A percentile compares a stretch with the other conserved stretches of the same genome.
Conservation (phyloP, 1,139 yeast species). For the Nakaseomyces bracarensis region DNA sequence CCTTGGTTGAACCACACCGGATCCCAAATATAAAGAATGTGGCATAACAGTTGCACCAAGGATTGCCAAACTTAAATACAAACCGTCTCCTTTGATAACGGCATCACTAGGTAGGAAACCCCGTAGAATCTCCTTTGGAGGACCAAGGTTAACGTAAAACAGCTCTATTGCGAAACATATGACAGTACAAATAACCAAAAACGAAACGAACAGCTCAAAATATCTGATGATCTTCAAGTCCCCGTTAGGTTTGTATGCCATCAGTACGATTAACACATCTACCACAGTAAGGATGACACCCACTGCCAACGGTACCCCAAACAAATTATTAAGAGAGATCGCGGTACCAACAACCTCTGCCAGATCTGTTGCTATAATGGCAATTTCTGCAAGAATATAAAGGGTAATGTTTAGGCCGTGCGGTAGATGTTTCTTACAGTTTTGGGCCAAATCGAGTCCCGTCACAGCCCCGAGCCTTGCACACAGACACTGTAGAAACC, state of each 20-base stretch:
- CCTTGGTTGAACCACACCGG: conserved; percentile 69
- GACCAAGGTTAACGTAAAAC: conserved; percentile 41
- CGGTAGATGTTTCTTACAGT: conserved; percentile 60
- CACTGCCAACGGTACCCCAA: conserved; percentile 53
- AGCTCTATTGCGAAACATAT: conserved; percentile 56
- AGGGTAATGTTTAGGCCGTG: conserved; percentile 46
- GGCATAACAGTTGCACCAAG: conserved; percentile 85
- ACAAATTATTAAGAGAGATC: conserved; percentile 59
- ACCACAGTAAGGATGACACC: conserved; percentile 64
- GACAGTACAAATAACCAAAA: conserved; percentile 57
- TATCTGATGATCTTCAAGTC: conserved; percentile 54
- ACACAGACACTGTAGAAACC: conserved; percentile 60
- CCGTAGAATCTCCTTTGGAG: conserved; percentile 34
- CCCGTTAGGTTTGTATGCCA: conserved; percentile 69
- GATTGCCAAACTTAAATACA: conserved; percentile 62
- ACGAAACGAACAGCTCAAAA: conserved; percentile 58
- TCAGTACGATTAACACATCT: conserved; percentile 60
- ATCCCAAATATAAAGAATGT: conserved; percentile 65
- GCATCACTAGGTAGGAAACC: conserved; percentile 59
- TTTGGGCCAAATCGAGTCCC: conserved; percentile 69
- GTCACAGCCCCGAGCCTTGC: conserved; percentile 72
- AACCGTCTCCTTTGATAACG: conserved; percentile 48
- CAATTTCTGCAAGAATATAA: conserved; percentile 61
- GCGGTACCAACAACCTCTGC: conserved; percentile 84
- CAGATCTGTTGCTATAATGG: conserved; percentile 71